Evolutionary conservation across 495 filamentous ascomycete species (phyloP).

Genomic region (Neurospora terricola): DNA sequence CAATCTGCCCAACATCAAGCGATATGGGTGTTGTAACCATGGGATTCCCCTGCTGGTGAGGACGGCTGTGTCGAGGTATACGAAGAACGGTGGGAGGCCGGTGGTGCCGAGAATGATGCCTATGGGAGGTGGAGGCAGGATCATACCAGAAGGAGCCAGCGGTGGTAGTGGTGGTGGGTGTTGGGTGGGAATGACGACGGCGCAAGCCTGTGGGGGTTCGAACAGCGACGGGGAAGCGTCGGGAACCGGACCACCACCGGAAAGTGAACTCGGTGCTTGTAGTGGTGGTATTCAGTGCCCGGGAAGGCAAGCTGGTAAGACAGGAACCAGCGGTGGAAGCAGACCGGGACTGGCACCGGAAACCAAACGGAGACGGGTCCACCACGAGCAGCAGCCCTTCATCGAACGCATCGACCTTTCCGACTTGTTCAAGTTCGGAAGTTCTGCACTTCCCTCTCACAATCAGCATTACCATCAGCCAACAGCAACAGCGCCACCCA

Average conservation of each 20-base stretch:
- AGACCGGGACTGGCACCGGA: background rate
- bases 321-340: background rate
- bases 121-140: background rate
- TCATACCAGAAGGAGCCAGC: background rate
- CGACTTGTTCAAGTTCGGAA: background rate
- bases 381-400: background rate
- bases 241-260: background rate
- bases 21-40: constrained; percentile 6
- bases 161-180: background rate
- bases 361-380: background rate
- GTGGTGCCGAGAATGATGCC: background rate
- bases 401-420: background rate
- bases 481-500: background rate
- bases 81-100: background rate
- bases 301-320: background rate
- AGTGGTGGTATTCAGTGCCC: background rate
- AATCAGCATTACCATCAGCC: background rate
- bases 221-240: background rate
- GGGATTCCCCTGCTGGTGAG: constrained; percentile 32
- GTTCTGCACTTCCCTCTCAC: background rate
- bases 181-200: background rate
- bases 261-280: background rate
- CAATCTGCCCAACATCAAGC: background rate
- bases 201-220: background rate
- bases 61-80: constrained; percentile 19